Conservation (phyloP, 108 stramenopile species). For the Licmophora abbreviata region DNA sequence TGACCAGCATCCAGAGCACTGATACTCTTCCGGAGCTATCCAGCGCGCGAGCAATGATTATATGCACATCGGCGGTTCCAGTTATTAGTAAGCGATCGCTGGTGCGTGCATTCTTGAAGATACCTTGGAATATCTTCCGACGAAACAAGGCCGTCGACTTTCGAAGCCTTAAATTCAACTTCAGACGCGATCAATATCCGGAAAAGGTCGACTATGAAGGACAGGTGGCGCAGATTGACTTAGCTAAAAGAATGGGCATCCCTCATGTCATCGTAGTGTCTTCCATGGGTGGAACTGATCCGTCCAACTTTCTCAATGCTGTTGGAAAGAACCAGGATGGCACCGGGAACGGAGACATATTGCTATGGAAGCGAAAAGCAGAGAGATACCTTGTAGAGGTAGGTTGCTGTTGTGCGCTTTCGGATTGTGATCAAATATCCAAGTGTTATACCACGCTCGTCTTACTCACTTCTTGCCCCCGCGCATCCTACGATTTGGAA, state of each 20-base stretch:
- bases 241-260: slow-evolving; percentile 72
- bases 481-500: slow-evolving; percentile 7
- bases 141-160: slow-evolving; percentile 48
- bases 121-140: slow-evolving; percentile 40
- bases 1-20: slow-evolving; percentile 19
- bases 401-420: slow-evolving; percentile 1
- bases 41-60: slow-evolving; percentile 47
- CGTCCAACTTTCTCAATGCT: slow-evolving; percentile 77
- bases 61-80: slow-evolving; percentile 68
- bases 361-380: slow-evolving; percentile 88
- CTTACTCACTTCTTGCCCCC: slow-evolving; percentile 1
- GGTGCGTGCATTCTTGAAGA: slow-evolving; percentile 32
- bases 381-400: slow-evolving; percentile 65
- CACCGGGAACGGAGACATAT: slow-evolving; percentile 73
- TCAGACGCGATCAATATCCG: slow-evolving; percentile 51
- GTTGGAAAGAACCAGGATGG: slow-evolving; percentile 57
- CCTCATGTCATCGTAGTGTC: slow-evolving; percentile 57
- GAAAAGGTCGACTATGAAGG: slow-evolving; percentile 74
- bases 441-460: neutral
- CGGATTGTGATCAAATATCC: neutral
- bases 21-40: slow-evolving; percentile 30
- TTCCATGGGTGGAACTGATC: slow-evolving; percentile 89
- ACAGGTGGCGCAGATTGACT: slow-evolving; percentile 72
- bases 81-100: slow-evolving; percentile 38
- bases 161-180: slow-evolving; percentile 45